Evolutionary conservation across 352 stramenopile species (phyloP).

Genomic region (Phytopythium ostracodes): DNA sequence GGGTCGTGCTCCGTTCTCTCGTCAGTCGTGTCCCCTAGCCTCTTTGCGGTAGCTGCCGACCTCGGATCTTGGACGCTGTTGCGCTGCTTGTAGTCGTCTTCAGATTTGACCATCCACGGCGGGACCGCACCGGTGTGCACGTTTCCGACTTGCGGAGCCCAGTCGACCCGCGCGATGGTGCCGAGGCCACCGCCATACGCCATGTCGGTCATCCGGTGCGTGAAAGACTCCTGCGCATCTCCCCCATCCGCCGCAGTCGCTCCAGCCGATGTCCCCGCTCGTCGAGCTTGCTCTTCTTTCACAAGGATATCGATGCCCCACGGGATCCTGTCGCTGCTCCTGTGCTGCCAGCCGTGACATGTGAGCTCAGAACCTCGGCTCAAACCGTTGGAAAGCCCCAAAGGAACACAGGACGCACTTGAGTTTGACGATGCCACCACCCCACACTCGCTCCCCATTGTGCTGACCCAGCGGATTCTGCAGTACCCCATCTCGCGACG

Average conservation of each 20-base stretch:
- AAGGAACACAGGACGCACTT: slow-evolving; percentile 10
- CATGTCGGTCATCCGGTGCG: slow-evolving; percentile 46
- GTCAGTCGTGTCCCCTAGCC: too few relatives aligned
- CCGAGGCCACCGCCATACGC: slow-evolving; percentile 37
- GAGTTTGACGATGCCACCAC: slow-evolving; percentile 55
- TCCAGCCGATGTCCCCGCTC: not conserved
- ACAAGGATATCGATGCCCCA: slow-evolving; percentile 62
- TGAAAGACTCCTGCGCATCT: slow-evolving; percentile 7
- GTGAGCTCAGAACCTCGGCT: too few relatives aligned
- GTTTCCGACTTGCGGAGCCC: slow-evolving; percentile 44
- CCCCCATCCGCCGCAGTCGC: not conserved
- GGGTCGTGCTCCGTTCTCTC: slow-evolving; percentile 20
- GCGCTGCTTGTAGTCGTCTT: slow-evolving; percentile 66
- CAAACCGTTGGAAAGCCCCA: too few relatives aligned
- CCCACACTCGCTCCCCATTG: slow-evolving; percentile 56
- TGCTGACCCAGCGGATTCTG: slow-evolving; percentile 50
- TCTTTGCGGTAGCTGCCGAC: too few relatives aligned
- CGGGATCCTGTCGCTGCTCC: slow-evolving; percentile 27
- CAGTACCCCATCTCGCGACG: slow-evolving; percentile 32
- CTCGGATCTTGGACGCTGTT: slow-evolving; percentile 27
- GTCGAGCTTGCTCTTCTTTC: slow-evolving; percentile 30
- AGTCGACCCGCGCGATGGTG: slow-evolving; percentile 36
- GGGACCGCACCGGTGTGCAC: slow-evolving; percentile 60
- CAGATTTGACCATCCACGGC: slow-evolving; percentile 67
- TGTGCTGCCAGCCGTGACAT: too few relatives aligned